Percentiles rank a stretch among this genome's conserved stretches.
These are phyloP conservation scores for Globisporangium heterothallicum DNA, from an alignment of 352 stramenopile species.

Conservation along the genomic window DNA sequence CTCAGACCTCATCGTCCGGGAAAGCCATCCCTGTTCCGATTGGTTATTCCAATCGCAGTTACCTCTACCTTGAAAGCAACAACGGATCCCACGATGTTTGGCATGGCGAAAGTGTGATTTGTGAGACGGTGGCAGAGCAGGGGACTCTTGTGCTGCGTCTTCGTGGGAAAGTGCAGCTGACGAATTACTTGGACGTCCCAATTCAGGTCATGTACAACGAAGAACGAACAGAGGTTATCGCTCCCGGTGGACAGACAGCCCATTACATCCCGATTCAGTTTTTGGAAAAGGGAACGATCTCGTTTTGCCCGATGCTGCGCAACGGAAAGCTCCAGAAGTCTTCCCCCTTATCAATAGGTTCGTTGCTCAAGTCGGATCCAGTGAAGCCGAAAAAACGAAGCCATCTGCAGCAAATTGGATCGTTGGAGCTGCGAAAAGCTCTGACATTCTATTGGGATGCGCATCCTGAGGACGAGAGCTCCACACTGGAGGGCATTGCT, in stretches of 20 bases:
- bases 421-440: constrained; percentile 53
- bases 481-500: not conserved
- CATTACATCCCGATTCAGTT: constrained; percentile 83
- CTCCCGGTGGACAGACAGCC: constrained; percentile 33
- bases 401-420: constrained; percentile 41
- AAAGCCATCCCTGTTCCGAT: constrained; percentile 85
- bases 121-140: constrained; percentile 81
- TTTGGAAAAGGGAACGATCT: constrained; percentile 59
- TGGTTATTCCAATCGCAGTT: constrained; percentile 82
- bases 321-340: constrained; percentile 62
- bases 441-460: constrained; percentile 78
- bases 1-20: constrained; percentile 22
- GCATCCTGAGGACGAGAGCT: constrained; percentile 16
- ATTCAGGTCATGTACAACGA: constrained; percentile 80
- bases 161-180: constrained; percentile 72
- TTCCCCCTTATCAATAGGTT: constrained; percentile 46
- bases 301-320: constrained; percentile 57
- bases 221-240: constrained; percentile 43
- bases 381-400: constrained; percentile 22
- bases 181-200: constrained; percentile 64
- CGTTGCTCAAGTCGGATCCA: constrained; percentile 36
- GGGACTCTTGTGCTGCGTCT: constrained; percentile 76
- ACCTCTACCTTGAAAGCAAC: constrained; percentile 72
- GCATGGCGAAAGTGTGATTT: constrained; percentile 79
- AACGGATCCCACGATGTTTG: constrained; percentile 55